Evolutionary conservation across 306 rosid genomes (phyloP), one percentile per base, ranked within the genome.

Genomic region (Senna tora): DNA sequence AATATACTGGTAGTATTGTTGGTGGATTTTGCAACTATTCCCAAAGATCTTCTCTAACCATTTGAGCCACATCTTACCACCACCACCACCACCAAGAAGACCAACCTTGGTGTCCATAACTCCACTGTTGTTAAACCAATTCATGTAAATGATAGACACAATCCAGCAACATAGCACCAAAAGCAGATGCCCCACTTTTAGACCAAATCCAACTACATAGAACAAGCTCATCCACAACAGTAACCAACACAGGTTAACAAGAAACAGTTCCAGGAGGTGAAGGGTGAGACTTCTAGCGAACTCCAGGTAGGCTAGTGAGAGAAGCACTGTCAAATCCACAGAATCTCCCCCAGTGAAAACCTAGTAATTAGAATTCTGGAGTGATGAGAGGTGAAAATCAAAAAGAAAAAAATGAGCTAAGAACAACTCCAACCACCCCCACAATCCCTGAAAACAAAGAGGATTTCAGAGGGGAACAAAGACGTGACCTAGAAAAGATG

Each of bases 161-260:
- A 87, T 25, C 92, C 90, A 91, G 78, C 75, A 88, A 79, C 95
- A 86, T 81, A 86, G 83, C 86, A 80, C 76, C 92, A 76, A 91
- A 78, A 91, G 73, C 34, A 91, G 87, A 89, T 86, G 97, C 84
- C 95, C 96, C 85, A 86, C 86, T 75, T 87, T 89, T 57, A 87
- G 82, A 64, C 91, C 86, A 79, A 89, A 90, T 75, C 89, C 99
- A 81, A 86, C 86, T 20, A 94, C 89, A 92, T 80, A 87, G 71
- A 89, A 78, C 77, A 89, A 77, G 80, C 92, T 87, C 97, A 93
- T 89, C 91, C 84, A 89, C 87, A 58, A 79, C 83, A 81, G 84
- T 76, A 83, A 72, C 82, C 86, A 84, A 81, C 84, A 77, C 81
- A 88, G 65, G 77, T 39, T 79, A 81, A 79, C 84, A 15, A 45